Evolutionary conservation across 768 basidiomycete genomes (phyloP), one percentile per base, ranked within the genome.

Genomic region (Podaxis pistillaris): DNA sequence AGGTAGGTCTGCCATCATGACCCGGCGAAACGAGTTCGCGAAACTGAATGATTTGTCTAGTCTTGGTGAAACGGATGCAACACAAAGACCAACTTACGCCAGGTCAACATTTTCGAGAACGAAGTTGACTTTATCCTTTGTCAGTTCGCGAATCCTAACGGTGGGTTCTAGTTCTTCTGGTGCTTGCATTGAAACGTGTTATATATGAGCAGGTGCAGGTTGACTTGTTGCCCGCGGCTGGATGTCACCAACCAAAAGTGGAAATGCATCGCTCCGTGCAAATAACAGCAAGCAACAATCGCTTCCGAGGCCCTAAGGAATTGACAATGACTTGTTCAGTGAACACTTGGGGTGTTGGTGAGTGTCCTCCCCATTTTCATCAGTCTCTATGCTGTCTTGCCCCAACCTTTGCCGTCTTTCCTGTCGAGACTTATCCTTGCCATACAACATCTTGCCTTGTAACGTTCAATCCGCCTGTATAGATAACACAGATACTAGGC

Each of bases 71-170:
- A 62, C n/a, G 56, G 15, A 52, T 47, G 13, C 46, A 58, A 58
- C 54, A 52, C 50, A 63, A 38, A 51, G 24, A 56, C 56, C 63
- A 50, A 71, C 94, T 74, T 74, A 96, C 94, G 91, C 93, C 71
- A 98, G 83, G 76, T 98, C 96, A 40, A 98, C 96, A 83, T 97
- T 96, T 73, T 94, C 91, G 11, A 99, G 79, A 12, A 96, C 89
- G 69, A 98, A 98, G 70, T 93, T 90, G 65, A 95, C 93, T 63
- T 85, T 81, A 70, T 96, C 93, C 70, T 85, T 86, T 71, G 92
- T 88, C 58, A 96, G 77, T 67, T 94, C 89, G 60, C 93, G 88
- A 73, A 94, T 94, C 59, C 88, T 86, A 22, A 94, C 90, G 28
- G 83, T 83, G 11, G 91, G 88, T 64, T 91, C 90, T 57, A 76